Conservation (phyloP, 2,329 filamentous ascomycete genomes). For the Lasiodiplodia citricola region DNA sequence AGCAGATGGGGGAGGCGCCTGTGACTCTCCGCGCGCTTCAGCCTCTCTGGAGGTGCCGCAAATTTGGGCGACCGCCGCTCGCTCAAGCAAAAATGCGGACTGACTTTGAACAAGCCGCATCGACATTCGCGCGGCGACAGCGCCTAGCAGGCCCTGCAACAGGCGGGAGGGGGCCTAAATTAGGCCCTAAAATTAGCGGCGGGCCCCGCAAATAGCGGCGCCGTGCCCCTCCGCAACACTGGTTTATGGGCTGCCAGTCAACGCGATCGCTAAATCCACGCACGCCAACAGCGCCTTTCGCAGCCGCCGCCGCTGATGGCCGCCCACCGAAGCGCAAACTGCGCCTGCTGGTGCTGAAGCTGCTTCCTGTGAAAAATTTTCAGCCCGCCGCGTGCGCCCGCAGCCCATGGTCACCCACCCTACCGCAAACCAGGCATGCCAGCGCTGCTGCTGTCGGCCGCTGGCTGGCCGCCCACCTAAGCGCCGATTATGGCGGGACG, state of each 20-base stretch:
- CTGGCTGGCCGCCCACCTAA: too few relatives aligned
- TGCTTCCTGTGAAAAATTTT: background rate
- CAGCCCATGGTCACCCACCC: too few relatives aligned
- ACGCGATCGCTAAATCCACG: too few relatives aligned
- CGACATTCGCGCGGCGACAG: background rate
- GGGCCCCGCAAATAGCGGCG: background rate
- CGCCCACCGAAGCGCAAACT: background rate
- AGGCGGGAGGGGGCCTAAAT: background rate
- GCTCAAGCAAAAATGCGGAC: background rate
- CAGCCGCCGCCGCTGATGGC: background rate
- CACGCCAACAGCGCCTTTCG: background rate
- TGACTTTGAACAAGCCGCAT: background rate
- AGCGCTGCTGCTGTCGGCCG: too few relatives aligned
- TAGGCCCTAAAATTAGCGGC: background rate
- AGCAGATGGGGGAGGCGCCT: background rate
- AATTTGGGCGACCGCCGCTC: background rate
- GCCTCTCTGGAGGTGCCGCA: too few relatives aligned
- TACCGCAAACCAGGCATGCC: too few relatives aligned
- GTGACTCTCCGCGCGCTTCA: too few relatives aligned
- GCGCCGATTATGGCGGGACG: too few relatives aligned
- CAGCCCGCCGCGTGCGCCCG: too few relatives aligned
- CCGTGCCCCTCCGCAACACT: too few relatives aligned
- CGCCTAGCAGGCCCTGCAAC: background rate
- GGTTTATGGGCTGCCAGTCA: too few relatives aligned
- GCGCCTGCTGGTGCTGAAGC: background rate